Evolutionary conservation across 208 protist genomes (phyloP).

Genomic region (Porcisia hertigi): DNA sequence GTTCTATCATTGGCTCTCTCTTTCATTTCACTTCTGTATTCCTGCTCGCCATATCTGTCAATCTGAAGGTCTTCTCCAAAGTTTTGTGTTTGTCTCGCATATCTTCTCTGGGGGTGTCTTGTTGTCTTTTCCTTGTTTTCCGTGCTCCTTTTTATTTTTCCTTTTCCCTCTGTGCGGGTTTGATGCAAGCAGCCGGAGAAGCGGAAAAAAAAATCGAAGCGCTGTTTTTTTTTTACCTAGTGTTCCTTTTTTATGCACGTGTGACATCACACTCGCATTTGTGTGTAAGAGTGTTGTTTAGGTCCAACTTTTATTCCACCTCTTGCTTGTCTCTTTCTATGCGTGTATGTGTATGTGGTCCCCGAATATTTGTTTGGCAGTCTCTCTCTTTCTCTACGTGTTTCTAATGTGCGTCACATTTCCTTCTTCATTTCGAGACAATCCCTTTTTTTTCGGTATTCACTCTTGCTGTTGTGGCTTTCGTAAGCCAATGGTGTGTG

Average conservation of each 20-base stretch:
- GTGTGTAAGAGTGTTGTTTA: neutral
- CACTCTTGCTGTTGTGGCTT: neutral
- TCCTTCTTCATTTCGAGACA: neutral
- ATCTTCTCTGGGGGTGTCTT: neutral
- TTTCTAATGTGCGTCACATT: neutral
- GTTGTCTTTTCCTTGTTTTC: neutral
- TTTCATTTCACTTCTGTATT: neutral
- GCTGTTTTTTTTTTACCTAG: neutral
- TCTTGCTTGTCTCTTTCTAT: neutral
- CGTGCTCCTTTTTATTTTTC: neutral
- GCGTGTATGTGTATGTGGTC: neutral
- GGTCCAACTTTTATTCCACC: neutral
- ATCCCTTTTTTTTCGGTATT: neutral
- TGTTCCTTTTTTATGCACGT: neutral
- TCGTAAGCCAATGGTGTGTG: neutral
- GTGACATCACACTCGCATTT: neutral
- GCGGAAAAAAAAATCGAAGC: neutral
- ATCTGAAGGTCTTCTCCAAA: neutral
- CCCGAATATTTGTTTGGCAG: neutral
- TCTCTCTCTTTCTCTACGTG: constrained; percentile 4
- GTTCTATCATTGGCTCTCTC: neutral
- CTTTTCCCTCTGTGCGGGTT: neutral
- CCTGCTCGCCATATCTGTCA: no score
- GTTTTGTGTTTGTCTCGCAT: neutral
- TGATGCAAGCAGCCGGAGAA: neutral